These are phyloP conservation scores for Eucalyptus regnans DNA, from an alignment of 345 rosid species.

Conservation along the genomic window DNA sequence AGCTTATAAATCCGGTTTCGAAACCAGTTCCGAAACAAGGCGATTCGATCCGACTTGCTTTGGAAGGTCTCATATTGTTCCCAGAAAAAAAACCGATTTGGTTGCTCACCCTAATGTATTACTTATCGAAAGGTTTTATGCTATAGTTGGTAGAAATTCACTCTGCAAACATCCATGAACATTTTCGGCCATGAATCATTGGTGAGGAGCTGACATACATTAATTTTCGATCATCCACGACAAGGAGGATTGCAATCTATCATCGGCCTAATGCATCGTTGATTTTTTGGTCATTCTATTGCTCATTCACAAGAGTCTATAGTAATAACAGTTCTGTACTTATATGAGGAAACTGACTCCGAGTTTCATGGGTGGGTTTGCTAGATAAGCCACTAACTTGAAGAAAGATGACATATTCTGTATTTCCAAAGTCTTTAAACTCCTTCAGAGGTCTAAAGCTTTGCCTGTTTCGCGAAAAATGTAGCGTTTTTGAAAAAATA, in stretches of 20 bases:
- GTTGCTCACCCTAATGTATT: too few relatives aligned
- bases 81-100: too few relatives aligned
- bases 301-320: neutral
- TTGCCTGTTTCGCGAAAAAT: accelerated
- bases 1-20: too few relatives aligned
- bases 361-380: neutral
- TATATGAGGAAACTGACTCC: neutral
- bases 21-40: too few relatives aligned
- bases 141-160: neutral
- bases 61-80: too few relatives aligned
- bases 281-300: neutral
- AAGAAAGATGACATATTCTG: neutral
- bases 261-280: neutral
- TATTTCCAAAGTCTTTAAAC: neutral
- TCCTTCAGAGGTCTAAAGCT: neutral
- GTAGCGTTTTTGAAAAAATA: accelerated
- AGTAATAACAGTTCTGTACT: neutral
- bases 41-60: too few relatives aligned
- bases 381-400: neutral
- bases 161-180: neutral
- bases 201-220: neutral
- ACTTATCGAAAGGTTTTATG: neutral
- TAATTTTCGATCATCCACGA: neutral
- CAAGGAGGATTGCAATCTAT: neutral
- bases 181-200: neutral